A percentile compares a stretch with the other conserved stretches of the same genome.
Evolutionary conservation across 164 flowering plant species (phyloP).

Genomic region (Nymphaea colorata): DNA sequence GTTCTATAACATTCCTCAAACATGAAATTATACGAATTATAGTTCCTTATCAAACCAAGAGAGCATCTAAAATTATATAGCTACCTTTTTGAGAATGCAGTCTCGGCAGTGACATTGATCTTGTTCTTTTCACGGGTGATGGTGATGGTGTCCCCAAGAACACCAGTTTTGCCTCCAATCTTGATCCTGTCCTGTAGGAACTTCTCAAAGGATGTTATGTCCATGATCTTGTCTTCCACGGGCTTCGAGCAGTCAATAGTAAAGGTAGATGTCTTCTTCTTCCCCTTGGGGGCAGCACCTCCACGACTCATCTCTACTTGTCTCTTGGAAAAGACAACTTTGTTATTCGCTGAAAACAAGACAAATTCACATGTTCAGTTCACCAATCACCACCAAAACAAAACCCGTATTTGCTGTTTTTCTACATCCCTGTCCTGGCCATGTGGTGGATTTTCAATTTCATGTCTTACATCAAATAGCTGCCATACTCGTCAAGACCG

Average conservation of each 20-base stretch:
- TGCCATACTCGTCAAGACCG: too few species aligned
- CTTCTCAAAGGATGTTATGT: constrained; percentile 59
- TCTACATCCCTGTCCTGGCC: too few species aligned
- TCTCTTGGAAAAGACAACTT: background rate
- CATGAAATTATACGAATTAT: too few species aligned
- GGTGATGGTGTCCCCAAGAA: constrained; percentile 49
- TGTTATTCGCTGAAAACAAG: too few species aligned
- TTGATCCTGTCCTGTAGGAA: constrained; percentile 65
- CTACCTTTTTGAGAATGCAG: constrained; percentile 49
- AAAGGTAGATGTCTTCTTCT: constrained; percentile 58
- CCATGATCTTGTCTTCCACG: constrained; percentile 59
- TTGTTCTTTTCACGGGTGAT: constrained; percentile 55
- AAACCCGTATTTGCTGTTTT: too few species aligned
- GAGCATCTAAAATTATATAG: background rate
- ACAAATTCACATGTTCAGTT: background rate
- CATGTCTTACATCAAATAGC: too few species aligned
- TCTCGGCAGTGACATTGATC: constrained; percentile 45
- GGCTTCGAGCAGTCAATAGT: constrained; percentile 61
- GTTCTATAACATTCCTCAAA: too few species aligned
- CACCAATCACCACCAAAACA: background rate
- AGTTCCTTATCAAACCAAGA: background rate
- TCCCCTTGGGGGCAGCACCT: constrained; percentile 35
- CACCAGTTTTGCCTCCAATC: constrained; percentile 61
- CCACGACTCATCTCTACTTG: constrained; percentile 35
- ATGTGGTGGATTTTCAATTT: too few species aligned